phyloP scores from a whole-genome alignment of 2,329 filamentous ascomycete species.

The Phyllosticta citribraziliensis region DNA sequence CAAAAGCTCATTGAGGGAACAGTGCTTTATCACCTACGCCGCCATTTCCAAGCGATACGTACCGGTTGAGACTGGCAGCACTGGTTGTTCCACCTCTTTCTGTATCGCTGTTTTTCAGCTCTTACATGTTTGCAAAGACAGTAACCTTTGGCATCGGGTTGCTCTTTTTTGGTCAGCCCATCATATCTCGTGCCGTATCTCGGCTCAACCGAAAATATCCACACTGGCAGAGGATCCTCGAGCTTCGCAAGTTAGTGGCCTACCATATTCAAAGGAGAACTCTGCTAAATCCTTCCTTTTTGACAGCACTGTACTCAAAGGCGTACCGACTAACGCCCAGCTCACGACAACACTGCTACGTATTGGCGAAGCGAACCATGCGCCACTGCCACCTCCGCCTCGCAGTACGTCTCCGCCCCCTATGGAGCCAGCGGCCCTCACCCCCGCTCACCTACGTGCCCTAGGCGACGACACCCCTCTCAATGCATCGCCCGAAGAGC shows the following conservation, averaged over 20 bases:
- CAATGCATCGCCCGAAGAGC: slow-evolving; percentile 54
- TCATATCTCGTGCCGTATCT: slow-evolving; percentile 51
- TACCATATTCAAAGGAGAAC: neutral
- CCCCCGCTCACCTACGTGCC: slow-evolving; percentile 40
- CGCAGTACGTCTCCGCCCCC: slow-evolving; percentile 35
- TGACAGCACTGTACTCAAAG: slow-evolving; percentile 59
- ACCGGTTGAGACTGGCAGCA: slow-evolving; percentile 36
- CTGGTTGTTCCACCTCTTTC: slow-evolving; percentile 35
- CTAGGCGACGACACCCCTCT: slow-evolving; percentile 46
- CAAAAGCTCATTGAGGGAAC: neutral
- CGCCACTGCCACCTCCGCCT: slow-evolving; percentile 59
- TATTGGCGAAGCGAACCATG: slow-evolving; percentile 71
- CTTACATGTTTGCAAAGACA: slow-evolving; percentile 50
- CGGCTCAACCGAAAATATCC: slow-evolving; percentile 55
- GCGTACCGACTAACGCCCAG: slow-evolving; percentile 79
- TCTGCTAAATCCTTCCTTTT: slow-evolving; percentile 12
- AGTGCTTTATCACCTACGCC: slow-evolving; percentile 39
- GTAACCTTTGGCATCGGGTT: slow-evolving; percentile 60
- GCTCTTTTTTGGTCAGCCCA: slow-evolving; percentile 69
- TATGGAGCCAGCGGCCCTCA: slow-evolving; percentile 41
- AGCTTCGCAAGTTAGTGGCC: slow-evolving; percentile 51
- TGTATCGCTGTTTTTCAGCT: slow-evolving; percentile 35
- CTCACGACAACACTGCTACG: slow-evolving; percentile 71
- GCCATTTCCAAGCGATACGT: slow-evolving; percentile 36
- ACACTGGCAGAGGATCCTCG: slow-evolving; percentile 64